Evolutionary conservation across 768 basidiomycete genomes (phyloP), one percentile per base, ranked within the genome.

Genomic region (Mycena venus): DNA sequence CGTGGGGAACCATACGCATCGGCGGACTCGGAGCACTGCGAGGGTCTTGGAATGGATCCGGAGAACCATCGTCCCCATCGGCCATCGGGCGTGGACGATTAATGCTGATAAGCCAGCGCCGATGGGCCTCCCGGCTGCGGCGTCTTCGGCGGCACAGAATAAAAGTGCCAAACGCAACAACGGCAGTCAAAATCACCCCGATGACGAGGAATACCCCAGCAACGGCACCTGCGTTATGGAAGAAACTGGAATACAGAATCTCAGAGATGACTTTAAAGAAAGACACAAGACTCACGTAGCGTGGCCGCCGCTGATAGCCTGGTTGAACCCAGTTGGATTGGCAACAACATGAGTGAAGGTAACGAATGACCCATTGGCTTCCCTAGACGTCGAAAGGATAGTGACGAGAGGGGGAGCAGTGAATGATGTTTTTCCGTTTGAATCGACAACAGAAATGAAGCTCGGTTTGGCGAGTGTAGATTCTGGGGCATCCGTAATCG

Each of bases 201-300:
- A 93, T 88, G 14, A 87, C 91, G 9, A 93, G 86, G 81, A 96
- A 95, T n/a, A 92, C 90, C 9, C 93, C 94, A 2, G 91, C 91
- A 4, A 95, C 91, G 12, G 91, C 92, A 2, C 91, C 91, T 32
- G 86, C 90, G 79, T 95, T 92, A 56, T 85, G 83, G 77, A 95
- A 89, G 83, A 95, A 92, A 14, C 91, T 92, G 68, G 21, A 47
- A 58, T n/a, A 29, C 23, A 12, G n/a, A 38, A 29, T 5, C 25
- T 40, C 59, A 25, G 29, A 8, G 1, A 19, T 42, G 4, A 61
- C 51, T 36, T 32, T 73, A n/a, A 21, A 17, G 65, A 9, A 47
- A 15, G 31, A 25, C 31, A 78, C 67, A 75, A 83, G 82, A 82
- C 82, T 71, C 82, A 82, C 79, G 81, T 79, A 36, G 75, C 61